Evolutionary conservation across 495 filamentous ascomycete species (phyloP).

Genomic region (Xylaria venustula): DNA sequence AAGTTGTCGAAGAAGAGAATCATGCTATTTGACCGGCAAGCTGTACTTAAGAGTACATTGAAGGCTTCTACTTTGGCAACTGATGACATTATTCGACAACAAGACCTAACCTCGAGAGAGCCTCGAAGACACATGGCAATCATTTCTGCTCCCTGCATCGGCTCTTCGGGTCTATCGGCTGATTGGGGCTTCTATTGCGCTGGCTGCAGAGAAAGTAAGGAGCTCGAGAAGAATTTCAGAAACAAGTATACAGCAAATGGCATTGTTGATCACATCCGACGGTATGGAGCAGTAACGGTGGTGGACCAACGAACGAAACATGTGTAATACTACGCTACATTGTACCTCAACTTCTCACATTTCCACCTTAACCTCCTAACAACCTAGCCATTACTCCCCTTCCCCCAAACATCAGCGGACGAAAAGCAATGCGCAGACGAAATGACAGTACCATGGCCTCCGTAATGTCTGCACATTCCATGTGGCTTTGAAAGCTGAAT

Average conservation of each 20-base stretch:
- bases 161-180: not conserved
- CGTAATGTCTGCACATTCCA: no score
- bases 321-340: no score
- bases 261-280: slow-evolving; percentile 1
- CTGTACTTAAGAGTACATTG: not conserved
- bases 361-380: no score
- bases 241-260: slow-evolving; percentile 11
- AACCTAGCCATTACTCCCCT: no score
- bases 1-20: not conserved
- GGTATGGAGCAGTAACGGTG: not conserved
- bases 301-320: no score
- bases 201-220: slow-evolving; percentile 7
- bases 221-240: not conserved
- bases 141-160: slow-evolving; percentile 18
- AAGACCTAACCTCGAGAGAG: slow-evolving; percentile 11
- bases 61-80: not conserved
- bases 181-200: slow-evolving; percentile 19
- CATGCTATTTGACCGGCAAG: not conserved
- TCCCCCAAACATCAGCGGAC: no score
- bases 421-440: no score
- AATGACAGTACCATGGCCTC: no score
- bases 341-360: no score
- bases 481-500: no score
- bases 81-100: not conserved
- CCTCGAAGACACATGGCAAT: slow-evolving; percentile 16